Evolutionary conservation across 306 rosid genomes (phyloP), one percentile per base, ranked within the genome.

Genomic region (Chamaecrista fasciculata): DNA sequence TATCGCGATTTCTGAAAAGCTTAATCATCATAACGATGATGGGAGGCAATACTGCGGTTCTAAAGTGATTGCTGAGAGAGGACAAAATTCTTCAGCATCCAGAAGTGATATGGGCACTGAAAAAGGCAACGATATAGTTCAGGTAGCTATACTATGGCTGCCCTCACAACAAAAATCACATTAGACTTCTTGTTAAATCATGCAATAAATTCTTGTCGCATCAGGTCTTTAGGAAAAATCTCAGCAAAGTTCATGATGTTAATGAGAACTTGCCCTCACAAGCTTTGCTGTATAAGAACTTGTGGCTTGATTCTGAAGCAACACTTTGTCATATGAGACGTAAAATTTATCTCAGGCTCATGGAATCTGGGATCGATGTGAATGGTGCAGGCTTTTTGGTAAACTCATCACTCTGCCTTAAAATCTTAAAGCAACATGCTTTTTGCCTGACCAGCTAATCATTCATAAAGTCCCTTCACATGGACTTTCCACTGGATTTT

Each of bases 301-400:
- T 89, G 43, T 86, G 96, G 96, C 83, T 82, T 40, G 82, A 89
- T 60, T 78, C 91, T 26, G 91, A 84, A 86, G 86, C 87, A 34
- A 86, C 78, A 20, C 66, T 83, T 42, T 68, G 92, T 61, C 78
- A 75, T 55, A 53, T 74, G 75, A 84, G 78, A 71, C 81, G 79
- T 50, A 83, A 70, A 81, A 74, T 76, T 46, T 49, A 63, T 66
- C 75, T 71, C 19, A 70, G 75, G 67, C 76, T 78, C 47, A 79
- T 72, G 88, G 78, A 84, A 74, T 69, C 74, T 71, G 83, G 87
- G 42, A 46, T 67, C 63, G 84, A 80, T 67, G 48, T 60, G 48
- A 78, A 69, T 60, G 79, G 65, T 62, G 42, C 66, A 37, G 62
- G 73, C 61, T 66, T 57, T 60, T 37, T 69, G 87, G 86, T 81